phyloP scores from a whole-genome alignment of 2,329 filamentous ascomycete species.

The Exophiala calicioides region DNA sequence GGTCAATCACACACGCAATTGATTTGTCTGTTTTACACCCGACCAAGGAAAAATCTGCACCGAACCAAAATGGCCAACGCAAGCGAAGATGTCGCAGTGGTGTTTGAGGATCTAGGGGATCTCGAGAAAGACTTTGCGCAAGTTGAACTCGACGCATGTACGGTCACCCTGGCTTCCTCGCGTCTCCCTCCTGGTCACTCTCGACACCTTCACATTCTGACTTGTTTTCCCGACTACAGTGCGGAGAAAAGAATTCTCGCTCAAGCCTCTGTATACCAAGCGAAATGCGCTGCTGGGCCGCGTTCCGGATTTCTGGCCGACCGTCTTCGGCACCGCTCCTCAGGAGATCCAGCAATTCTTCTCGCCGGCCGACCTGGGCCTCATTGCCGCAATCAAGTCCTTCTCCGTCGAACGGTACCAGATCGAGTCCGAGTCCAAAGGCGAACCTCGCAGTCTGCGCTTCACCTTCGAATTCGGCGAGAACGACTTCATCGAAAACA shows the following conservation, averaged over 20 bases:
- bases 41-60: too few species aligned
- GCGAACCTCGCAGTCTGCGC: constrained; percentile 77
- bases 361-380: constrained; percentile 72
- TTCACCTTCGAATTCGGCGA: constrained; percentile 76
- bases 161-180: constrained; percentile 39
- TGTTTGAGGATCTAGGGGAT: constrained; percentile 64
- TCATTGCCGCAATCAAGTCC: constrained; percentile 69
- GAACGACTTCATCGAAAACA: constrained; percentile 81
- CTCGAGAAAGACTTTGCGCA: constrained; percentile 84
- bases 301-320: constrained; percentile 91
- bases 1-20: too few species aligned
- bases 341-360: constrained; percentile 86
- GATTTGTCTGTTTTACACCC: too few species aligned
- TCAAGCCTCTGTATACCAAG: constrained; percentile 69
- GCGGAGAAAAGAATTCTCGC: constrained; percentile 25
- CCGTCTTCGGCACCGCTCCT: constrained; percentile 85
- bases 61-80: constrained; percentile 17
- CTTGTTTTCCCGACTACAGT: constrained; percentile 19
- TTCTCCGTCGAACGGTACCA: constrained; percentile 80
- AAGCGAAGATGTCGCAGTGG: constrained; percentile 34
- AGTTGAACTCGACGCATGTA: constrained; percentile 79
- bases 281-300: constrained; percentile 68
- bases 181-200: neutral
- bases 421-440: constrained; percentile 59
- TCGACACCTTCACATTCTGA: constrained; percentile 2